Evolutionary conservation across 495 filamentous ascomycete species (phyloP).

Genomic region (Aspergillus asperescens): DNA sequence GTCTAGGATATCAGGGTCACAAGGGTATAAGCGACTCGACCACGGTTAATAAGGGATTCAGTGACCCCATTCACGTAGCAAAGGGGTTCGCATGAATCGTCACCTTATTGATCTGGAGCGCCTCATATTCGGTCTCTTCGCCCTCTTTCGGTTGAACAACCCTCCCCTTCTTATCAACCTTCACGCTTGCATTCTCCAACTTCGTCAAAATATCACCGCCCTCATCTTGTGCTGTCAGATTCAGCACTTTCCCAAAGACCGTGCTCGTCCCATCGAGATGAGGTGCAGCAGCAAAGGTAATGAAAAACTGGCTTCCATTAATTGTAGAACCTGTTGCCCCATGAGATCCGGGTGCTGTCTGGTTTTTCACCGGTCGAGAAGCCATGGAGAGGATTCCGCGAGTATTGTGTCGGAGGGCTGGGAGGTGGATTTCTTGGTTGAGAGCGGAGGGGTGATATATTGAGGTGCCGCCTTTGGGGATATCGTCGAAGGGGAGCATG

Average conservation of each 20-base stretch:
- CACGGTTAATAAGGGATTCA: background rate
- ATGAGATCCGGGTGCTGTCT: conserved; percentile 39
- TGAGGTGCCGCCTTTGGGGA: conserved; percentile 74
- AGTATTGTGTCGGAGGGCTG: conserved; percentile 76
- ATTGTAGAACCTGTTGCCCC: conserved; percentile 56
- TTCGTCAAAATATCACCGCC: conserved; percentile 46
- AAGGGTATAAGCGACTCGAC: background rate
- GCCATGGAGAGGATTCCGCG: conserved; percentile 90
- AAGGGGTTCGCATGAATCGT: conserved; percentile 94
- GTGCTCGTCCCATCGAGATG: conserved; percentile 95
- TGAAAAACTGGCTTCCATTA: conserved; percentile 94
- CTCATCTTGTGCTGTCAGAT: conserved; percentile 39
- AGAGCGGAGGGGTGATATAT: conserved; percentile 74
- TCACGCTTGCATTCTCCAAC: conserved; percentile 68
- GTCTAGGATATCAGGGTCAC: too few relatives aligned
- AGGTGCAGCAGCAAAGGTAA: conserved; percentile 76
- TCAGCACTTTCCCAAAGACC: conserved; percentile 80
- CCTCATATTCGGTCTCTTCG: conserved; percentile 39
- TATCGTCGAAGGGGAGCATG: conserved; percentile 41
- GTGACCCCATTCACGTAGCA: conserved; percentile 53
- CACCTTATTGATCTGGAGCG: conserved; percentile 63
- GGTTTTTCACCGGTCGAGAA: conserved; percentile 65
- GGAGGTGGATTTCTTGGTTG: conserved; percentile 83
- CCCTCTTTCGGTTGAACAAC: conserved; percentile 54
- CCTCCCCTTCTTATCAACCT: conserved; percentile 88